These are phyloP conservation scores for Chalciporus sp. DNA, from an alignment of 1,284 basidiomycete species.

Conservation along the genomic window DNA sequence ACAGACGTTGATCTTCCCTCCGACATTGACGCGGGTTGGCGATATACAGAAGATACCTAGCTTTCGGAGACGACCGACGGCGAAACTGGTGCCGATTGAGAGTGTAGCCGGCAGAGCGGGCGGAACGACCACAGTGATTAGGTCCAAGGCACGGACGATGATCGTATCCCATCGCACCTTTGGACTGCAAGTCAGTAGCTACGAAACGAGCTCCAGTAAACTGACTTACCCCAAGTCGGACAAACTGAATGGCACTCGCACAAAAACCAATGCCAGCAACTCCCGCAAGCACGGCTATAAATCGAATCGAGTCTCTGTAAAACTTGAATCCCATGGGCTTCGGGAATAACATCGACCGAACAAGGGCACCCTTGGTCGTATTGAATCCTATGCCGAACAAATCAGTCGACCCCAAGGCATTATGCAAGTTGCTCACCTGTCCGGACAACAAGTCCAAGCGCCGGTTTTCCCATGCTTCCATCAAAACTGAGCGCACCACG, in stretches of 20 bases:
- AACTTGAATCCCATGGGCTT: slow-evolving; percentile 98
- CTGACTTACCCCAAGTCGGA: slow-evolving; percentile 79
- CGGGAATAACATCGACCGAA: slow-evolving; percentile 98
- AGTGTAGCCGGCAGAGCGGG: slow-evolving; percentile 97
- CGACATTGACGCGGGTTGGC: slow-evolving; percentile 94
- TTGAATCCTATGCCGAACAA: slow-evolving; percentile 71
- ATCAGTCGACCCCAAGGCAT: neutral
- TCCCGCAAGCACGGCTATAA: slow-evolving; percentile 89
- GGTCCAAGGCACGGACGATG: slow-evolving; percentile 87
- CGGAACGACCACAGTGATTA: slow-evolving; percentile 98
- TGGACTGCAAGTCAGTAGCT: slow-evolving; percentile 9
- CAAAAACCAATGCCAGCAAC: slow-evolving; percentile 90
- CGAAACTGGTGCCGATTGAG: slow-evolving; percentile 97
- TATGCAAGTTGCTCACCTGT: slow-evolving; percentile 60
- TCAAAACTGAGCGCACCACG: slow-evolving; percentile 63
- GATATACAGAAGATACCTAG: slow-evolving; percentile 96
- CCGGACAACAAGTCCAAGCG: slow-evolving; percentile 88
- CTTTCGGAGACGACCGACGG: slow-evolving; percentile 88
- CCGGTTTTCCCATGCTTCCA: slow-evolving; percentile 60
- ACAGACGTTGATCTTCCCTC: slow-evolving; percentile 96
- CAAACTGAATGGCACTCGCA: slow-evolving; percentile 88
- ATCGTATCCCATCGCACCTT: slow-evolving; percentile 92
- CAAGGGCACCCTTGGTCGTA: slow-evolving; percentile 96
- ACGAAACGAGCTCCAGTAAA: neutral
- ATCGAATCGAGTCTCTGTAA: slow-evolving; percentile 96